These are phyloP conservation scores for Pseudocercospora pini-densiflorae DNA, from an alignment of 2,329 filamentous ascomycete species.

Conservation along the genomic window DNA sequence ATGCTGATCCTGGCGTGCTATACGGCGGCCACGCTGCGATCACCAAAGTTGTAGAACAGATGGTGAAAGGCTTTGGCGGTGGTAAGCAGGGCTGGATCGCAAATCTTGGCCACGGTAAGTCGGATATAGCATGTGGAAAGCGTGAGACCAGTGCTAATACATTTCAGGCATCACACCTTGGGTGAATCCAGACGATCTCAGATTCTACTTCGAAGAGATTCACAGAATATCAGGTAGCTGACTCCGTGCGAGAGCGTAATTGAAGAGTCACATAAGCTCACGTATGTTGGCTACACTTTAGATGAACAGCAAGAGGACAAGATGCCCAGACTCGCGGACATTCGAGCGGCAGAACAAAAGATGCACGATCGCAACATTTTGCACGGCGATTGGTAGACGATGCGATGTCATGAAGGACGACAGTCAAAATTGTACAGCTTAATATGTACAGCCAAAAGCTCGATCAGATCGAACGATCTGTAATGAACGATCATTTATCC, in stretches of 20 bases:
- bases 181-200: slow-evolving; percentile 90
- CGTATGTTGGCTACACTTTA: slow-evolving; percentile 38
- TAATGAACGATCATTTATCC: slow-evolving; percentile 24
- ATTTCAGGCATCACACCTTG: slow-evolving; percentile 83
- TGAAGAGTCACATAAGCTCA: slow-evolving; percentile 21
- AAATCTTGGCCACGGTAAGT: slow-evolving; percentile 89
- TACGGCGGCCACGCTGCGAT: slow-evolving; percentile 86
- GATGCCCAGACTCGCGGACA: slow-evolving; percentile 28
- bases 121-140: not conserved
- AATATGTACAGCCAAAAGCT: slow-evolving; percentile 10
- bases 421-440: slow-evolving; percentile 8
- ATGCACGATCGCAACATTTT: slow-evolving; percentile 44
- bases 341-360: slow-evolving; percentile 36
- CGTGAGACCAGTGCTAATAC: slow-evolving; percentile 22
- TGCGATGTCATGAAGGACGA: slow-evolving; percentile 8
- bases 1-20: slow-evolving; percentile 90
- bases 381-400: slow-evolving; percentile 40
- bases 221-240: slow-evolving; percentile 58
- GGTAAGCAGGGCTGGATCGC: slow-evolving; percentile 95
- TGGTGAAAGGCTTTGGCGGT: slow-evolving; percentile 83
- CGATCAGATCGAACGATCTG: not conserved
- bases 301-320: slow-evolving; percentile 32
- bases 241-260: slow-evolving; percentile 28
- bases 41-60: slow-evolving; percentile 78
- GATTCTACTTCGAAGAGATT: slow-evolving; percentile 92